Evolutionary conservation across 495 filamentous ascomycete species (phyloP).

Genomic region (Lophiotrema nucula): DNA sequence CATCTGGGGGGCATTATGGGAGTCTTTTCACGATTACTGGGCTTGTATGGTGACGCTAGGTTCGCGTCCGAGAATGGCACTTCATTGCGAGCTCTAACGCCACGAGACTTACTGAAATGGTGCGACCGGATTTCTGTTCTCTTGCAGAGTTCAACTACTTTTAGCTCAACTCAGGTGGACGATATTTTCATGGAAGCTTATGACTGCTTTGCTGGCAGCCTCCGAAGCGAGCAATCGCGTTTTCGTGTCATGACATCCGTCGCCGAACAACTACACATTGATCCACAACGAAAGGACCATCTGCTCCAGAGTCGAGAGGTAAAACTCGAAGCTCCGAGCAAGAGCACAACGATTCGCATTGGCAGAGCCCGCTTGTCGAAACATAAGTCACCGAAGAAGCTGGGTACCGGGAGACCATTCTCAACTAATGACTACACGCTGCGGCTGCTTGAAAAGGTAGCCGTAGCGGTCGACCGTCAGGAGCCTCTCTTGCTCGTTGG

Average conservation of each 20-base stretch:
- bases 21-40: conserved; percentile 68
- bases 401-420: conserved; percentile 55
- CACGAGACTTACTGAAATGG: conserved; percentile 87
- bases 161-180: conserved; percentile 74
- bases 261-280: conserved; percentile 80
- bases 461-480: conserved; percentile 72
- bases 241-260: conserved; percentile 63
- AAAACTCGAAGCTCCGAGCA: conserved; percentile 61
- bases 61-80: conserved; percentile 52
- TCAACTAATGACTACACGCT: conserved; percentile 71
- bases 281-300: conserved; percentile 65
- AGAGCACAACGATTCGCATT: conserved; percentile 37
- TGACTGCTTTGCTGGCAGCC: conserved; percentile 80
- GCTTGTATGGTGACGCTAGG: conserved; percentile 49
- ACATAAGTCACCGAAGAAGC: conserved; percentile 38
- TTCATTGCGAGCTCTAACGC: conserved; percentile 59
- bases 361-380: conserved; percentile 20
- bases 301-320: conserved; percentile 36
- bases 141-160: conserved; percentile 58
- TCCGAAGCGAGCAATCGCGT: conserved; percentile 65
- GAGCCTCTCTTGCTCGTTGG: conserved; percentile 93
- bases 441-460: conserved; percentile 77
- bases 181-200: conserved; percentile 86
- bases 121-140: conserved; percentile 66
- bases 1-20: conserved; percentile 70